These are phyloP conservation scores for Cornus suecica DNA, from an alignment of 148 eudicot genomes.

Conservation along the genomic window DNA sequence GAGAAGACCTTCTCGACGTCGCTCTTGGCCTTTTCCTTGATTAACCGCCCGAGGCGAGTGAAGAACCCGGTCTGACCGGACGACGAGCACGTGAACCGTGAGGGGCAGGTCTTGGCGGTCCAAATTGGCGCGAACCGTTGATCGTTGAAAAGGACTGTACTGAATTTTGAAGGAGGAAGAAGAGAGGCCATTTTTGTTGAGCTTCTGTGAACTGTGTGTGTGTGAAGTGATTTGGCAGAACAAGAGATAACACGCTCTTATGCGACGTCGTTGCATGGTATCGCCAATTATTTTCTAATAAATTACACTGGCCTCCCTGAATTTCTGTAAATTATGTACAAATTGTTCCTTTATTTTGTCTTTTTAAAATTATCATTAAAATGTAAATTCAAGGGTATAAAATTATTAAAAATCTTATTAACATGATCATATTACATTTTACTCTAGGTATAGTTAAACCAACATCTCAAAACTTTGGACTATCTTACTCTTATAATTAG, in stretches of 20 bases:
- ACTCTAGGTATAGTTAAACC: too few species aligned
- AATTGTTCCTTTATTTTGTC: too few species aligned
- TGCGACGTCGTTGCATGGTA: neutral
- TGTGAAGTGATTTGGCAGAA: neutral
- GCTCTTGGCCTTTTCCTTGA: slow-evolving; percentile 92
- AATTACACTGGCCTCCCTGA: too few species aligned
- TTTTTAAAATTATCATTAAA: too few species aligned
- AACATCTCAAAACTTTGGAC: too few species aligned
- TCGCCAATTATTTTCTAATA: neutral
- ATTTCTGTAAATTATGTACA: too few species aligned
- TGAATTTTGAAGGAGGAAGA: slow-evolving; percentile 27
- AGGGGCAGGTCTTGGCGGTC: slow-evolving; percentile 2
- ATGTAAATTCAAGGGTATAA: too few species aligned
- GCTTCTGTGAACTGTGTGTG: neutral
- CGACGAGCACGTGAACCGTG: slow-evolving; percentile 55
- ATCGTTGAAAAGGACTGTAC: slow-evolving; percentile 8
- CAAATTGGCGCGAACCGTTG: slow-evolving; percentile 13
- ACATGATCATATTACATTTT: too few species aligned
- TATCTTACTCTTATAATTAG: too few species aligned
- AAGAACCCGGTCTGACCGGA: slow-evolving; percentile 75
- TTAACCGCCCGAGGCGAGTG: slow-evolving; percentile 67
- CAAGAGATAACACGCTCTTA: neutral
- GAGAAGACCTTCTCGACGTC: slow-evolving; percentile 91
- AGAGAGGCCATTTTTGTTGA: slow-evolving; percentile 14
- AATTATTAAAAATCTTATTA: too few species aligned